Conservation (phyloP, 1,284 basidiomycete species). For the Pseudozyma thailandica region DNA sequence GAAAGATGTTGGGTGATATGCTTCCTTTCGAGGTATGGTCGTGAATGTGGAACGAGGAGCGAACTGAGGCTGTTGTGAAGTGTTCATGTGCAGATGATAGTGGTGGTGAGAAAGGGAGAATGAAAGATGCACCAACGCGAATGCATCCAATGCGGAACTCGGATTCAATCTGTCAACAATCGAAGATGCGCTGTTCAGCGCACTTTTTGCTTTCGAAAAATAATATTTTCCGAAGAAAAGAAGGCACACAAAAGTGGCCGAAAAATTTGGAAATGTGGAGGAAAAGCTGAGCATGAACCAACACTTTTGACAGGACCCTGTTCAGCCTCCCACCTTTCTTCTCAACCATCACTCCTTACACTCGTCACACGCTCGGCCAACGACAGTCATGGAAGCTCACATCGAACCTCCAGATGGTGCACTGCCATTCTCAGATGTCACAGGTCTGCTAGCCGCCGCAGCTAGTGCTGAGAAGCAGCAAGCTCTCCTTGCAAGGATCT, state of each 20-base stretch:
- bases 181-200: neutral
- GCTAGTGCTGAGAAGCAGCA: slow-evolving; percentile 43
- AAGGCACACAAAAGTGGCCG: slow-evolving; percentile 1
- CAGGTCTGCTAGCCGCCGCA: slow-evolving; percentile 26
- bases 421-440: slow-evolving; percentile 44
- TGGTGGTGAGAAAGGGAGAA: neutral
- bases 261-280: slow-evolving; percentile 24
- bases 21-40: too few relatives aligned
- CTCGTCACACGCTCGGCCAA: neutral
- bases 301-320: too few relatives aligned
- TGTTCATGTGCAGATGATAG: neutral
- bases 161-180: neutral
- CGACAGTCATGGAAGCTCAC: neutral
- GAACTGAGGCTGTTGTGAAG: neutral
- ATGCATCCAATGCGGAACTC: slow-evolving; percentile 20
- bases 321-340: neutral
- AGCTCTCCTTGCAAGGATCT: slow-evolving; percentile 39
- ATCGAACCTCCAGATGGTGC: slow-evolving; percentile 25
- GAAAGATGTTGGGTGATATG: too few relatives aligned
- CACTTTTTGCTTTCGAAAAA: neutral
- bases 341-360: slow-evolving; percentile 1
- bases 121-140: slow-evolving; percentile 7
- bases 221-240: slow-evolving; percentile 8
- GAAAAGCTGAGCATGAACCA: slow-evolving; percentile 17
- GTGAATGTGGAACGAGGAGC: too few relatives aligned